Evolutionary conservation across 2,329 filamentous ascomycete genomes (phyloP), one percentile per base, ranked within the genome.

Genomic region (Aspergillus arachidicola): DNA sequence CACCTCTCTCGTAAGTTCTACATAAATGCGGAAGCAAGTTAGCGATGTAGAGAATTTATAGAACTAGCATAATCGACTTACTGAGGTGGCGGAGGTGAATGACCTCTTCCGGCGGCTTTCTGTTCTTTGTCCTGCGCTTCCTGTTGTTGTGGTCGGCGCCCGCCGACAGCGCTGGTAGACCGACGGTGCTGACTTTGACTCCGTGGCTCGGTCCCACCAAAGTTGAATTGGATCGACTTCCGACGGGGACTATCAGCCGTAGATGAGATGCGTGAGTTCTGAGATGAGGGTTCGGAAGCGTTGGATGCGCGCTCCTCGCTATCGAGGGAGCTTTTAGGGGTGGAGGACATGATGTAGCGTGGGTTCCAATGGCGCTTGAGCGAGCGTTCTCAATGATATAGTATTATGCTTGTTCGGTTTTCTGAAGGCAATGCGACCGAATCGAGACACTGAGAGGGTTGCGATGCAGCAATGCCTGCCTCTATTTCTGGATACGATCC

Each of bases 1-100:
- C 89, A 67, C 88, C 88, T 50, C 85, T 83, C 62, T 88, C 83
- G 75, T 91, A 92, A 60, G 86, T 86, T 61, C 87, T 87, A 58
- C 16, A 50, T 3, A 41, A 26, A 21, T 14, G 50, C 36, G n/a
- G 16, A 5, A 2, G 57, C 65, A 38, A 68, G 61, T 19, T 57
- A n/a, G 51, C n/a, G 6, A 36, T 12, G 32, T 1, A 3, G 19
- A 26, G 10, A 11, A 21, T 2, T 14, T 2, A 21, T 0, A 34
- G 6, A 54, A 36, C 10, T 1, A 1, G n/a, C 19, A 26, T 16
- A 10, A 26, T 23, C 21, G 58, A 68, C 76, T 60, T 72, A 80
- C 79, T 74, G 77, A 10, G 79, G 79, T 4, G 79, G 79, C 19
- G 79, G 79, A 21, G 79, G 79, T 14, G 79, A 81, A 10, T 69